Evolutionary conservation across 2,329 filamentous ascomycete species (phyloP), one percentile per base, ranked within the genome.

Genomic region (Fusarium sp.): DNA sequence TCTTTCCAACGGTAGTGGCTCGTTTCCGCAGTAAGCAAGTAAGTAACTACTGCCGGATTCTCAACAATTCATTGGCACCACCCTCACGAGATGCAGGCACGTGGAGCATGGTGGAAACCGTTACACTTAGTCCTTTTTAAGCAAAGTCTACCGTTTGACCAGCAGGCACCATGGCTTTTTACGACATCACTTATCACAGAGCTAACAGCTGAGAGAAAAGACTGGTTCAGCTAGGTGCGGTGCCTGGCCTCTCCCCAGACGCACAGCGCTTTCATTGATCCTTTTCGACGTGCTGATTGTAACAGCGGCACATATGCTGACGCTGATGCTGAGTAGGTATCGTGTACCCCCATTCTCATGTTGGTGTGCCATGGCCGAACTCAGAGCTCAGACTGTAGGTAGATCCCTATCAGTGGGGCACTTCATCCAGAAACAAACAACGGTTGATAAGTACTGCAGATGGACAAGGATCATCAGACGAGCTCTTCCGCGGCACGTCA

Each of bases 381-480:
- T 66, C 46, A 59, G 44, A 56, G 44, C 48, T 66, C 46, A 59
- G 53, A 58, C 49, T 62, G 26, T 41, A 41, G 26, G 18, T 25
- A 28, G 44, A 19, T 39, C 23, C 56, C 44, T 65, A 42, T 58
- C 26, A 48, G 65, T 65, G 62, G 71, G 43, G 62, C 31, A 54
- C 45, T 57, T 58, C 59, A 69, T 51, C 26, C 62, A 62, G 66
- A 71, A 54, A 70, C 68, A 67, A 64, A 62, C 59, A 56, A 69
- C 57, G 61, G 64, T 69, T 58, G 71, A 73, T 74, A 75, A 66
- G 69, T 74, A 46, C 31, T 48, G 48, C 54, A 68, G 70, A 48
- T 49, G 39, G 37, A 45, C 73, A 72, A 60, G 73, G 73, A 68
- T 75, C 70, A 72, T 74, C 73, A 75, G 72, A 59, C 72, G 70